phyloP scores from a whole-genome alignment of 306 rosid genomes.

The Fragaria iinumae region DNA sequence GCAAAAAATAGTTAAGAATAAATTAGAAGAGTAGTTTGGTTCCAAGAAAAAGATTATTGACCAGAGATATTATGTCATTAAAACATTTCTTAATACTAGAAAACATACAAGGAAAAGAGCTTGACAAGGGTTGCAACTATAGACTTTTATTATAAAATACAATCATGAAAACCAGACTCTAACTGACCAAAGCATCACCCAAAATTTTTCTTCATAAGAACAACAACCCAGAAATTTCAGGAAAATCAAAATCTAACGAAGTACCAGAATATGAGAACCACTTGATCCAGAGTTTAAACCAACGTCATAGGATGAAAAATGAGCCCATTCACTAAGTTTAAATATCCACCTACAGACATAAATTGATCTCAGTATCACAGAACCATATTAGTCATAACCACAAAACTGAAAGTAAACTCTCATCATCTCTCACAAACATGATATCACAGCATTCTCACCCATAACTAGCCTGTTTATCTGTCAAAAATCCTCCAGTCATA shows the following conservation, averaged over 20 bases:
- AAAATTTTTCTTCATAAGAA: not conserved
- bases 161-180: not conserved
- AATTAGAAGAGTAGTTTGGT: not conserved
- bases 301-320: slow-evolving; percentile 81
- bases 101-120: not conserved
- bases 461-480: slow-evolving; percentile 85
- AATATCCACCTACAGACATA: slow-evolving; percentile 73
- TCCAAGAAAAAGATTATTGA: not conserved
- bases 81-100: not conserved
- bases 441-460: slow-evolving; percentile 55
- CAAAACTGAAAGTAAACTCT: not conserved
- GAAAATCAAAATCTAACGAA: slow-evolving; percentile 21
- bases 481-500: slow-evolving; percentile 96
- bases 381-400: slow-evolving; percentile 1
- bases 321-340: slow-evolving; percentile 96
- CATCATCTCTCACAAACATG: not conserved
- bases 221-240: slow-evolving; percentile 19
- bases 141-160: not conserved
- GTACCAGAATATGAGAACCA: slow-evolving; percentile 85
- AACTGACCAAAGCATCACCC: not conserved
- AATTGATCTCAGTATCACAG: slow-evolving; percentile 8
- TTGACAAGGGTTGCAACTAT: not conserved
- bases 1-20: slow-evolving; percentile 22
- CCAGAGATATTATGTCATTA: not conserved
- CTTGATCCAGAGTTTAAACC: slow-evolving; percentile 90